Base-by-base conservation (phyloP, 192 early-diverging fungal species). In the Linnemannia schmuckeri region DNA sequence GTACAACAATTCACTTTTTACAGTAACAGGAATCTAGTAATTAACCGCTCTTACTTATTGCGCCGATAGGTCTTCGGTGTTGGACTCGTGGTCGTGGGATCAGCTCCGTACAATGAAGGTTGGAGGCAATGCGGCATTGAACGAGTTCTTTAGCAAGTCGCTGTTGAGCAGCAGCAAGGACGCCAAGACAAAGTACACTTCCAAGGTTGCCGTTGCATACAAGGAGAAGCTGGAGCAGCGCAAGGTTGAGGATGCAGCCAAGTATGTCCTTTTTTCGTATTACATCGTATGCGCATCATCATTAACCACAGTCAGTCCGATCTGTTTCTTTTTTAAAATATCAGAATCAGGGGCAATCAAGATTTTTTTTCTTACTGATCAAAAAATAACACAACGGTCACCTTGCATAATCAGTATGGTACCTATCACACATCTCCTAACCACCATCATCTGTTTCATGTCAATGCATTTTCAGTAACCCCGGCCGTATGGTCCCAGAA, bases 61-160 rank as follows among this genome's bases (percentile, higher is more conserved):
- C 13, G n/a, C 47, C 57, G 41, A 6, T 76, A 96, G 96, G 83
- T 99, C 98, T 12, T 96, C 94, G 0, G 82, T 93, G 35, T 90
- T 99, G 47, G 98, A 99, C 78, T 93, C 94, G 44, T 99, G 98
- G 98, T 92, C 94, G 33, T 93, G 97, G 90, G 95, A 97, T 82
- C 98, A 99, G 90, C 91, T 99, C 49, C 93, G 97, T 55, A 89
- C 92, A 13, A 95, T 96, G 95, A 97, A 97, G 85, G 92, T 95
- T 6, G 96, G 97, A 63, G 98, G 98, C 8, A 99, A 99, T 85
- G 90, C 88, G 24, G 93, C 94, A 52, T 93, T 95, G 12, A 86
- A 90, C 4, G 97, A 97, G 79, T 98, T 95, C 78, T 97, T 98
- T 90, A 89, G 93, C 73, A 95, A 95, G 81, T 93, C 96, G 78